Evolutionary conservation across 352 stramenopile species (phyloP), one percentile per base, ranked within the genome.

Genomic region (Chrysophaeum taylorii): DNA sequence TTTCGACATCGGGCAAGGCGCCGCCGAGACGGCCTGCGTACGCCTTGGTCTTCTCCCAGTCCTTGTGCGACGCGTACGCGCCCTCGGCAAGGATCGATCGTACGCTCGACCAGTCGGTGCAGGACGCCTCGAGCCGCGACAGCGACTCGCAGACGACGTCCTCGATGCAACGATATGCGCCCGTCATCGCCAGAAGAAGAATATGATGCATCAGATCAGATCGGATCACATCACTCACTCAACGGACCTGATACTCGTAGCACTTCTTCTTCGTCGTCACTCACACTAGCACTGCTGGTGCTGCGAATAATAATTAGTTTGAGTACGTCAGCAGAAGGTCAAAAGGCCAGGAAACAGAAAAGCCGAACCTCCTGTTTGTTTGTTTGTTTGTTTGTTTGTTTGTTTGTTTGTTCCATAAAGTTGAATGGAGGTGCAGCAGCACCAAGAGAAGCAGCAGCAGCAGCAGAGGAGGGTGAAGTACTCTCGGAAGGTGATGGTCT

Each of bases 21-120:
- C 7, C 37, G 29, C 36, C 48, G 12, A 72, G 35, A 9, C 33
- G 7, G 5, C 27, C 23, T 23, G 36, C 68, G 29, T 12, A 36
- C 4, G 52, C 52, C 18, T 54, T 25, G 4, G 52, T 72, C 15
- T 7, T 15, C 4, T 15, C 50, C 68, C 68, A 72, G 33, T 68
- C 50, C 68, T 72, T 72, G 37, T 68, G 53, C 33, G 31, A 7
- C 14, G 2, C 2, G 4, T 43, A 7, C 33, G 57, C 57, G 4
- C 33, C 7, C 9, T 45, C 36, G 9, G 2, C 2, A 2, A 66
- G 33, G 2, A 66, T 2, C 2, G 18, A 9, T 2, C 36, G 7
- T 5, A 63, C 12, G 25, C 57, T 66, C 57, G 33, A 23, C 57
- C n/a, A n/a, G 31, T 42, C 31, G 12, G 1, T 31, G 57, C 41